Base-by-base conservation (phyloP, 352 stramenopile genomes). In the Phytopythium aichiense region DNA sequence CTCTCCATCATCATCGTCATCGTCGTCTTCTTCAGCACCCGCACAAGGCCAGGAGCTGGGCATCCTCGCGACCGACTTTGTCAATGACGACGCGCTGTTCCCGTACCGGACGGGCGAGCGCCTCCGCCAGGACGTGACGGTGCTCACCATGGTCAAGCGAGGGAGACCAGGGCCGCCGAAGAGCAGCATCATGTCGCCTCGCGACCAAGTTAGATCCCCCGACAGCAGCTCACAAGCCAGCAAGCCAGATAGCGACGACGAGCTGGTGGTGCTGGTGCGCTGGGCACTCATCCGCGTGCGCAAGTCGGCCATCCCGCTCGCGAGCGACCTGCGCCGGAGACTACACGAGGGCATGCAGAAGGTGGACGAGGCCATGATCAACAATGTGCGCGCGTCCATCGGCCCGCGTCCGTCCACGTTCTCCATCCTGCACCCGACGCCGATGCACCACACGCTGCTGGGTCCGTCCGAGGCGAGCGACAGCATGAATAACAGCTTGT, bases 51-150 rank as follows among this genome's bases (percentile, higher is more conserved):
- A 71, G 1, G 66, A 80, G 33, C 42, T 74, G n/a, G 76, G 65
- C 9, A 57, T 84, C n/a, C 8, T 84, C 8, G 61, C 69, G 0
- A 54, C 60, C 7, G 71, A 79, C 61, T 76, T 80, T 59, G 73
- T 84, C 7, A 76, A 84, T 45, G 68, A 77, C 1, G 76, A 84
- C 38, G 68, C 74, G 28, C 33, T 76, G 23, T 70, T 76, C 60
- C 76, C 76, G 48, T 74, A 72, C 52, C 45, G 60, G 2, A 37
- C 67, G 7, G 46, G n/a, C 2, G 66, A 72, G 23, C 56, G 63
- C 2, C 63, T 84, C 4, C 63, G 71, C 1, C 73, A 80, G 28
- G 73, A 84, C 65, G 71, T 74, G 9, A 74, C 63, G 5, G 69
- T 70, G 22, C 42, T 74, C 25, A 58, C 37, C 37, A 78, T 73